Evolutionary conservation across 2,329 filamentous ascomycete genomes (phyloP), one percentile per base, ranked within the genome.

Genomic region (Neoscytalidium dimidiatum): DNA sequence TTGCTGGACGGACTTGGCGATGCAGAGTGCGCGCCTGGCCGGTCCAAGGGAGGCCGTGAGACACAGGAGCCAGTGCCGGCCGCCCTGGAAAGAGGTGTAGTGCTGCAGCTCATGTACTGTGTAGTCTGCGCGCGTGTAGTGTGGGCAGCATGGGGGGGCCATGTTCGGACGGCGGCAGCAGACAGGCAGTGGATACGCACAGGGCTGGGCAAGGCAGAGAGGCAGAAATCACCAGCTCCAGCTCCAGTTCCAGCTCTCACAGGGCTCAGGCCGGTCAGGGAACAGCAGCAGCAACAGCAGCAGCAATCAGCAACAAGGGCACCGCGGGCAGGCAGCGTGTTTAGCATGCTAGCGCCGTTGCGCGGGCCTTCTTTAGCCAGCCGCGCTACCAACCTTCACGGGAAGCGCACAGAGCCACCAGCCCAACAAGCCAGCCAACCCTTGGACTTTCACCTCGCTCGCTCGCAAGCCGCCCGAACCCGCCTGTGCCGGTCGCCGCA

Each of bases 341-440:
- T 35, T 35, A 14, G 33, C 8, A n/a, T n/a, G n/a, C n/a, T n/a
- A n/a, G n/a, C n/a, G n/a, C 11, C 41, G n/a, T 26, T 8, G 48
- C 52, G 35, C 52, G 52, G 33, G 33, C 52, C 33, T 33, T 43
- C 21, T n/a, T 28, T 57, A 28, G 46, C 46, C 46, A 21, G 46
- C 35, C n/a, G 31, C 33, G 38, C 56, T 19, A 44, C 53, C 35
- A 58, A 58, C 38, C 38, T 60, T 60, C 38, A 60, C 56, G 56
- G 56, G 56, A 60, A 46, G 56, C 56, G 56, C 56, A 60, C 56
- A 52, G 49, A 33, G n/a, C 49, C 29, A 31, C 23, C n/a, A 4
- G 46, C 28, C 46, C 26, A 9, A 19, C 46, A n/a, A 14, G 23
- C 46, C 44, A 17, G n/a, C 38, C 4, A 41, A 41, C n/a, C n/a